Conservation (phyloP, 805 yeast genomes). For the Starmerella ratchasimensis region DNA sequence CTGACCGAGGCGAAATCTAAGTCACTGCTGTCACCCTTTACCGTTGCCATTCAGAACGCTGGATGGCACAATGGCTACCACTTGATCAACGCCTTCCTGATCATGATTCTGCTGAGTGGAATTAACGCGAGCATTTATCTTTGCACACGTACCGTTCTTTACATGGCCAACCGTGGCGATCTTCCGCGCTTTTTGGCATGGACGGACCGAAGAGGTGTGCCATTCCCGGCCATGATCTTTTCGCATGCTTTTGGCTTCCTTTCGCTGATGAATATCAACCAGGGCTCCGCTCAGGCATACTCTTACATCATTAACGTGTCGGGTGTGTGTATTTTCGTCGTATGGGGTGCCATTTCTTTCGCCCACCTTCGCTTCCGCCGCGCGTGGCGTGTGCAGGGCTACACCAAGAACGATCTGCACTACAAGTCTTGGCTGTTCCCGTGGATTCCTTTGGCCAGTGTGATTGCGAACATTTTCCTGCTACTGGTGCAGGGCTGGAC, state of each 20-base stretch:
- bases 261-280: slow-evolving; percentile 41
- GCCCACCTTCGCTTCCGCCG: slow-evolving; percentile 45
- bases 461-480: slow-evolving; percentile 38
- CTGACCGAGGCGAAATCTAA: slow-evolving; percentile 33
- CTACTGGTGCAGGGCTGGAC: slow-evolving; percentile 58
- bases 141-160: slow-evolving; percentile 54
- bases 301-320: slow-evolving; percentile 46
- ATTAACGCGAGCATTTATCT: slow-evolving; percentile 56
- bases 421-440: slow-evolving; percentile 43
- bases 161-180: slow-evolving; percentile 45
- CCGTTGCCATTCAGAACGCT: slow-evolving; percentile 36
- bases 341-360: slow-evolving; percentile 48
- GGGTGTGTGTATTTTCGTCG: slow-evolving; percentile 55
- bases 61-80: slow-evolving; percentile 42
- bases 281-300: slow-evolving; percentile 51
- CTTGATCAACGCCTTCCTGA: slow-evolving; percentile 47
- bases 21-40: slow-evolving; percentile 38
- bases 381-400: slow-evolving; percentile 34
- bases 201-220: slow-evolving; percentile 48
- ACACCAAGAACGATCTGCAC: slow-evolving; percentile 33
- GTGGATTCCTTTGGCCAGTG: slow-evolving; percentile 35
- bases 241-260: slow-evolving; percentile 38
- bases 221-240: slow-evolving; percentile 43
- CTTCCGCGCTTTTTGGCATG: slow-evolving; percentile 44
- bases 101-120: slow-evolving; percentile 52